Evolutionary conservation across 2,329 filamentous ascomycete genomes (phyloP), one percentile per base, ranked within the genome.

Genomic region (Pseudopithomyces chartarum): DNA sequence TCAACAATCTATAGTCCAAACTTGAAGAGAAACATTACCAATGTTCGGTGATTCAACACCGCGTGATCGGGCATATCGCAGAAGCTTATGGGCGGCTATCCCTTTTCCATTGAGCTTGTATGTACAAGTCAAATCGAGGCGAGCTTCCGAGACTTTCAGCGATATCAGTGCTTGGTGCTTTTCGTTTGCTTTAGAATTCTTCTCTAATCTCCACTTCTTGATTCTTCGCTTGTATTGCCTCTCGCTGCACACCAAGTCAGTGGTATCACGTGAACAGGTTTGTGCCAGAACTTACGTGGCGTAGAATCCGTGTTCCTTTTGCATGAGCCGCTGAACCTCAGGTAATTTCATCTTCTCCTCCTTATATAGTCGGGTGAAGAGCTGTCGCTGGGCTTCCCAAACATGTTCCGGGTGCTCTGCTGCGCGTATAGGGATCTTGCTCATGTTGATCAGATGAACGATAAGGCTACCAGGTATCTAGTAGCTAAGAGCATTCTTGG

Each of bases 1-100:
- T 38, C 34, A 38, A 17, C 13, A 5, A 38, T 11, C 5, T 6
- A 38, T 97, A 40, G 93, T 97, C 77, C 97, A 97, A 0, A 93
- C 97, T 97, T 97, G 74, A 97, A 93, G 73, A 97, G 93, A 68
- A 97, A 79, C 29, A 32, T 34, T 52, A 33, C 12, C 11, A 4
- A 49, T 42, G 6, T 42, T 19, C 20, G 19, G 8, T n/a, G 19
- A 3, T 20, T 19, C 19, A 19, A 42, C 32, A 97, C 80, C 19
- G 93, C 83, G 71, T 93, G 97, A 74, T 97, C 93, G 47, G 15
- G 49, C 49, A n/a, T 32, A 33, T 43, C 49, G 20, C 19, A n/a
- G 20, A 2, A 52, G 20, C 26, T 52, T 52, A 26, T 52, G 49
- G 34, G 49, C 36, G 15, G 49, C 49, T 12, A 52, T 52, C 22